A percentile compares a stretch with the other conserved stretches of the same genome.
These are phyloP conservation scores for Oehlia diaphana DNA, from an alignment of 192 early-diverging fungal species.

Conservation along the genomic window DNA sequence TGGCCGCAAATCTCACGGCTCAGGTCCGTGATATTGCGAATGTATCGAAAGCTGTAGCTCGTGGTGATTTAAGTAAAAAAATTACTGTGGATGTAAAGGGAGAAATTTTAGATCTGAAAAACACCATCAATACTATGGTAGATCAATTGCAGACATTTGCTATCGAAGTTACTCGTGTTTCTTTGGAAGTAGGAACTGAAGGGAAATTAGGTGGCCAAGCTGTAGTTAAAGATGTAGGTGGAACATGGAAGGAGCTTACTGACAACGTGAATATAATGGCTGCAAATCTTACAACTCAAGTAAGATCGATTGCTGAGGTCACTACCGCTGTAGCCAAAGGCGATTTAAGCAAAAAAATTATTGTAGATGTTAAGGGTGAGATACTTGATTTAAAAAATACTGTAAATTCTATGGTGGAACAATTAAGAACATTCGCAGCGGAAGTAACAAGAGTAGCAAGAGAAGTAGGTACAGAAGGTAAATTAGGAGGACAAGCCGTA, in stretches of 20 bases:
- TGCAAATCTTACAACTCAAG: conserved; percentile 63
- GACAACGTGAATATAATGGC: conserved; percentile 79
- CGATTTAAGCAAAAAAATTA: conserved; percentile 61
- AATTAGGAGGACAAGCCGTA: conserved; percentile 54
- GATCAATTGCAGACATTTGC: conserved; percentile 68
- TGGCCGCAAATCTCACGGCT: conserved; percentile 63
- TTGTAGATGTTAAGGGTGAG: conserved; percentile 58
- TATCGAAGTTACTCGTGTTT: conserved; percentile 66
- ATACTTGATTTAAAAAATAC: conserved; percentile 62
- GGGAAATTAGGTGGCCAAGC: conserved; percentile 73
- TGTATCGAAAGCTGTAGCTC: conserved; percentile 60
- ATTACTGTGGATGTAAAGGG: conserved; percentile 50
- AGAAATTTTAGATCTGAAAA: conserved; percentile 60
- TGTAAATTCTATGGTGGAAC: conserved; percentile 70
- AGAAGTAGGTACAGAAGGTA: conserved; percentile 64
- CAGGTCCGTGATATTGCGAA: conserved; percentile 54
- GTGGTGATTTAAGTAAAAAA: conserved; percentile 57
- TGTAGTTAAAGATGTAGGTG: conserved; percentile 58
- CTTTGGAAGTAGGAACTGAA: conserved; percentile 69
- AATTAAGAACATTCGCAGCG: conserved; percentile 58
- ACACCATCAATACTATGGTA: conserved; percentile 67
- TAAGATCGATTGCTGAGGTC: conserved; percentile 66
- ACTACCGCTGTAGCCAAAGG: conserved; percentile 71
- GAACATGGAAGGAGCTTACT: conserved; percentile 73
- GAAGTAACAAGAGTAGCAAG: conserved; percentile 64